These are phyloP conservation scores for Tylopilus orsonianus DNA, from an alignment of 1,284 basidiomycete species.

Conservation along the genomic window DNA sequence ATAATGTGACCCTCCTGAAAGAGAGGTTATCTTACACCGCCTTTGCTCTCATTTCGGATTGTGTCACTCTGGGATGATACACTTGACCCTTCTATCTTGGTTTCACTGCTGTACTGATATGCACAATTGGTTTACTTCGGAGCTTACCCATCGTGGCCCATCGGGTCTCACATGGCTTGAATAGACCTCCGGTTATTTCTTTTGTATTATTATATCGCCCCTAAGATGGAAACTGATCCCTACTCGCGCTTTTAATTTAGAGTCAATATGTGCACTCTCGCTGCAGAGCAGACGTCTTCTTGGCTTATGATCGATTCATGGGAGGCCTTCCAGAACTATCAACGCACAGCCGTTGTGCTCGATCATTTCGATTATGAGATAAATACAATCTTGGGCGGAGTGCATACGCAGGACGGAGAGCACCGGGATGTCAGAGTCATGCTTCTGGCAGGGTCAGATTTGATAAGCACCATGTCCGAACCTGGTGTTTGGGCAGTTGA, in stretches of 20 bases:
- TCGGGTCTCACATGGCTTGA: slow-evolving; percentile 7
- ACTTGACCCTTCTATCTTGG: slow-evolving; percentile 18
- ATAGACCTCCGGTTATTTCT: slow-evolving; percentile 10
- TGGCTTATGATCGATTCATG: slow-evolving; percentile 96
- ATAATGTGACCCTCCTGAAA: slow-evolving; percentile 5
- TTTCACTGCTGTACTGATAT: slow-evolving; percentile 12
- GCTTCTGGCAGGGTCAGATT: slow-evolving; percentile 94
- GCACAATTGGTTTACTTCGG: slow-evolving; percentile 9
- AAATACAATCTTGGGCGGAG: slow-evolving; percentile 78
- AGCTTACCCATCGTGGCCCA: slow-evolving; percentile 13
- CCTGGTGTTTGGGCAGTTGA: slow-evolving; percentile 97
- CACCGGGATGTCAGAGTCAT: slow-evolving; percentile 74
- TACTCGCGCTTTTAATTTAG: slow-evolving; percentile 39
- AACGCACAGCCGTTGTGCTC: slow-evolving; percentile 93
- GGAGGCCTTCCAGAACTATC: slow-evolving; percentile 94
- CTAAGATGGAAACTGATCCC: slow-evolving; percentile 18
- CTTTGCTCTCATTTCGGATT: slow-evolving; percentile 7
- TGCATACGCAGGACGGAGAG: slow-evolving; percentile 63
- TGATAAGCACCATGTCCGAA: slow-evolving; percentile 98
- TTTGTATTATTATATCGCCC: slow-evolving; percentile 2
- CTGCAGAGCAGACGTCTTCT: slow-evolving; percentile 74
- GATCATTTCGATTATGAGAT: slow-evolving; percentile 96
- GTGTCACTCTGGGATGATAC: slow-evolving; percentile 2
- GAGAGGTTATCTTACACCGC: slow-evolving; percentile 13
- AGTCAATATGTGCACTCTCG: slow-evolving; percentile 86